phyloP scores from a whole-genome alignment of 179 eudicot genomes.

The Pouteria campechiana region DNA sequence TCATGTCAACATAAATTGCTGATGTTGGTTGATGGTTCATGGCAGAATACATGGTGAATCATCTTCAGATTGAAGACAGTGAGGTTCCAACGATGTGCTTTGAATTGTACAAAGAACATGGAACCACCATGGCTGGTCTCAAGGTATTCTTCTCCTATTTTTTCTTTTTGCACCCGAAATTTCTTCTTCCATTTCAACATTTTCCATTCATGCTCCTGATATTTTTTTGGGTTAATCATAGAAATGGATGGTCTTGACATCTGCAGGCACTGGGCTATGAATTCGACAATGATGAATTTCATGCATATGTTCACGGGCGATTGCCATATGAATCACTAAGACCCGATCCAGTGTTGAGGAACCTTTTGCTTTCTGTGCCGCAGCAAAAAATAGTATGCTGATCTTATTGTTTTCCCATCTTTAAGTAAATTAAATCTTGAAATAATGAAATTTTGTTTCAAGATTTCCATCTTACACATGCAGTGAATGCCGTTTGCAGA shows the following conservation, averaged over 20 bases:
- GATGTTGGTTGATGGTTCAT: conserved; percentile 1
- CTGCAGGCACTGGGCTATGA: conserved; percentile 71
- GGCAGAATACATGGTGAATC: conserved; percentile 60
- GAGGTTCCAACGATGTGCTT: conserved; percentile 73
- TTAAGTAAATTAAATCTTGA: too few species aligned
- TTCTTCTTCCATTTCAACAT: not conserved
- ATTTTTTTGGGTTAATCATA: too few species aligned
- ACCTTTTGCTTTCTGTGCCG: conserved; percentile 72
- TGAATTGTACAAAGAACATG: conserved; percentile 74
- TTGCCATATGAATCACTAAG: conserved; percentile 67
- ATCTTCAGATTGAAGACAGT: conserved; percentile 57
- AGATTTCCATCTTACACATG: not conserved
- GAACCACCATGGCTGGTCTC: conserved; percentile 98
- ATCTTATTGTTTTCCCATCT: not conserved
- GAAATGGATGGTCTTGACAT: not conserved
- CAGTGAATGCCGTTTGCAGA: conserved; percentile 17
- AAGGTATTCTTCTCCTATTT: conserved; percentile 31
- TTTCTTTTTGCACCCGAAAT: not conserved
- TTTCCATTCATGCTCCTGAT: not conserved
- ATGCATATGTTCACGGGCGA: conserved; percentile 64
- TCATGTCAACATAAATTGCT: not conserved
- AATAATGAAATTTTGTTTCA: too few species aligned
- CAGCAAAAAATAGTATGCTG: conserved; percentile 74
- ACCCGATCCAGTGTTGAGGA: conserved; percentile 66
- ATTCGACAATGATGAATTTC: conserved; percentile 73